Evolutionary conservation across 1,284 basidiomycete genomes (phyloP), one percentile per base, ranked within the genome.

Genomic region (Ustilago nuda): DNA sequence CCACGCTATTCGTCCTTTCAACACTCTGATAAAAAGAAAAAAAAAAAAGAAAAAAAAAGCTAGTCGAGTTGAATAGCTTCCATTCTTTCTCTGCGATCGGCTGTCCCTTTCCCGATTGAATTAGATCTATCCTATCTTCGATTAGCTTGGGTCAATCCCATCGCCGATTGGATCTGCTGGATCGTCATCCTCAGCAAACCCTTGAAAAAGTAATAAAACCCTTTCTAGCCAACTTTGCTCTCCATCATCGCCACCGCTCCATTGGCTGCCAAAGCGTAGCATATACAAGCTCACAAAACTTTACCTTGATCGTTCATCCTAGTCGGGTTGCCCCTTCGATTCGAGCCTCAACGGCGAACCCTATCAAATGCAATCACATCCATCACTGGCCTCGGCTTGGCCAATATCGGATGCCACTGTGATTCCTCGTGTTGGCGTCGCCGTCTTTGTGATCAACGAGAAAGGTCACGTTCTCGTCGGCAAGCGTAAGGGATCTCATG

Each of bases 401-500:
- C 59, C 62, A 32, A 65, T 78, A 12, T 61, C 77, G 43, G 78
- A 80, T 61, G 75, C 75, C 12, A 73, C 67, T 3, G 65, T 74
- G 12, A 43, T 76, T 3, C 79, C 79, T 23, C 69, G 79, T 8
- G 83, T 85, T 33, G 85, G 85, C 51, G 77, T 85, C 12, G 85
- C 72, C 35, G 78, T 80, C 45, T 85, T 85, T 59, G 69, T 86
- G 32, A 48, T 82, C 61, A 77, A 80, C 60, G 58, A 70, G 11
- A 52, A 63, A n/a, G 66, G 75, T 15, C 53, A 76, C 23, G 73
- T 85, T 27, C 71, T 86, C 32, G 55, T 80, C 17, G 85, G 85
- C 12, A 70, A 81, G 33, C 78, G 85, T 1, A 82, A 77, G 32
- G 84, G 85, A 15, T 72, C 72, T 53, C 81, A 83, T 50, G 85